A percentile compares a stretch with the other conserved stretches of the same genome.
phyloP scores from a whole-genome alignment of 2,329 filamentous ascomycete genomes.

The Lasiodiplodia sp. region DNA sequence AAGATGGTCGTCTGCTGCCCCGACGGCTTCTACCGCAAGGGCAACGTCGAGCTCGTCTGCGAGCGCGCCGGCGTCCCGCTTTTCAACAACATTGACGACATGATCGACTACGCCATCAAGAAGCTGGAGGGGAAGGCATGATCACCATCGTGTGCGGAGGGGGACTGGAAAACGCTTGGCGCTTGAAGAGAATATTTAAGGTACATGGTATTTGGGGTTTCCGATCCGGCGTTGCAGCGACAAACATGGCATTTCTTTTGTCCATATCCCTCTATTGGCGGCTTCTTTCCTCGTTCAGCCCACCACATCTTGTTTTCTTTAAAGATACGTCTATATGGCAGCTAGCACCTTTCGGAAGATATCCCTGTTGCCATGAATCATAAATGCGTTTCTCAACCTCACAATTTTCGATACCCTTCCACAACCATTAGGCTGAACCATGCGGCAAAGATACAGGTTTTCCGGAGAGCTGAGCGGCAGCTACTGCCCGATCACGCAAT shows the following conservation, averaged over 20 bases:
- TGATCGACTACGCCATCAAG: slow-evolving; percentile 45
- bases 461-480: background rate
- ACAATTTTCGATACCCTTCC: background rate
- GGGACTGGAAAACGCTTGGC: no score
- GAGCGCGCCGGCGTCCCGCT: slow-evolving; percentile 55
- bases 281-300: no score
- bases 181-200: no score
- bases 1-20: slow-evolving; percentile 63
- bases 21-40: slow-evolving; percentile 63
- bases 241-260: no score
- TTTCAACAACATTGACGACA: slow-evolving; percentile 51
- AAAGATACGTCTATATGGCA: no score
- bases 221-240: no score
- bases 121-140: background rate
- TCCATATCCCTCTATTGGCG: no score
- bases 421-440: background rate
- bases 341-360: no score
- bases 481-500: slow-evolving; percentile 18
- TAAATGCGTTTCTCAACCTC: background rate
- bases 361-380: no score
- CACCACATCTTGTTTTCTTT: no score
- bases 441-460: background rate
- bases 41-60: slow-evolving; percentile 68
- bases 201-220: no score
- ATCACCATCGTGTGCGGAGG: background rate